Percentiles rank a stretch among this genome's conserved stretches.
Evolutionary conservation across 2,329 filamentous ascomycete genomes (phyloP).

Genomic region (Boeremia exigua): DNA sequence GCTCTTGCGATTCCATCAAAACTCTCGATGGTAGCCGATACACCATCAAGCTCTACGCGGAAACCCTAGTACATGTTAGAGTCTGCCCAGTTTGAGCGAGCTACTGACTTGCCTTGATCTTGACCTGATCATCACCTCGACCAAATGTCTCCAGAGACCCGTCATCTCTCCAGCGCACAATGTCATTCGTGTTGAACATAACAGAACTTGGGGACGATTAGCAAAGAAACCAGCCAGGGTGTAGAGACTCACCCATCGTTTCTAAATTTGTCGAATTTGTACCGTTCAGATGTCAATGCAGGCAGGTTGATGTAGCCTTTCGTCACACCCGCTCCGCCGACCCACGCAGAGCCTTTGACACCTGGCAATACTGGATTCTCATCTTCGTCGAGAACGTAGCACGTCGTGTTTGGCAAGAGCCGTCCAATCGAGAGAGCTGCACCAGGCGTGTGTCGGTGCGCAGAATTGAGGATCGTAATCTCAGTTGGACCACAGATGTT

Average conservation of each 20-base stretch:
- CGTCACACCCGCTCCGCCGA: constrained; percentile 62
- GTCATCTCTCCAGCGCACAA: constrained; percentile 61
- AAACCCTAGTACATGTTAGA: constrained; percentile 55
- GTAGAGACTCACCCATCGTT: constrained; percentile 54
- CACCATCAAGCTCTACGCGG: constrained; percentile 66
- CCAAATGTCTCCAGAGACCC: constrained; percentile 63
- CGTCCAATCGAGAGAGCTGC: constrained; percentile 60
- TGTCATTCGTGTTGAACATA: constrained; percentile 68
- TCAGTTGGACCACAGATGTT: constrained; percentile 68
- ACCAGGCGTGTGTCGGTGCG: constrained; percentile 58
- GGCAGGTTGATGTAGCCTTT: constrained; percentile 63
- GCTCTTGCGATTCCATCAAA: constrained; percentile 54
- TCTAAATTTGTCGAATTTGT: constrained; percentile 59
- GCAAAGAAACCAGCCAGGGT: not conserved
- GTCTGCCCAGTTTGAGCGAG: too few relatives aligned
- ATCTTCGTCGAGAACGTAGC: constrained; percentile 61
- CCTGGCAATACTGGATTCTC: constrained; percentile 56
- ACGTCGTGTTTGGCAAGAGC: constrained; percentile 63
- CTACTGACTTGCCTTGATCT: constrained; percentile 55
- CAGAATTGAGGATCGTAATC: constrained; percentile 66
- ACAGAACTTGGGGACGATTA: constrained; percentile 31
- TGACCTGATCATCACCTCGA: constrained; percentile 67
- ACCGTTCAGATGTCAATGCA: constrained; percentile 58
- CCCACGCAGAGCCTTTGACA: constrained; percentile 62
- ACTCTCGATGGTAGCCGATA: constrained; percentile 48